Conservation (phyloP, 2,329 filamentous ascomycete species). For the Curvularia spicifera region DNA sequence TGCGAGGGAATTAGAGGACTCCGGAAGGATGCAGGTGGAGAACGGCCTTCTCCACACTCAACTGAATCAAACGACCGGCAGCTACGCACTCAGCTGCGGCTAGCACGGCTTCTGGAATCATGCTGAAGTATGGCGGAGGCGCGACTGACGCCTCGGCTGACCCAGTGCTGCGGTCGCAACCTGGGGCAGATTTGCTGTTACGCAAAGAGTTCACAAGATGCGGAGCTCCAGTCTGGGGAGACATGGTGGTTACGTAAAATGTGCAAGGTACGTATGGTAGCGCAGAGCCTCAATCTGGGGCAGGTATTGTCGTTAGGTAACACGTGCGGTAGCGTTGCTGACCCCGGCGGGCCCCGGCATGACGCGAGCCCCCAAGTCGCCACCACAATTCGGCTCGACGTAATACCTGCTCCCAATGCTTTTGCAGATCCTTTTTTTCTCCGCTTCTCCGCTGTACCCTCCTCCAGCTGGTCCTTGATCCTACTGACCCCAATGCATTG, state of each 20-base stretch:
- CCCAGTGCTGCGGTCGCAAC: conserved; percentile 12
- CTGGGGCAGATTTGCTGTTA: conserved; percentile 17
- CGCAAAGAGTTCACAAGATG: conserved; percentile 5
- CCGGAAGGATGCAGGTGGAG: conserved; percentile 4
- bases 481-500: conserved; percentile 42
- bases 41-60: background rate
- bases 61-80: background rate
- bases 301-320: conserved; percentile 11
- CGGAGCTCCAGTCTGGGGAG: conserved; percentile 10
- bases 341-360: conserved; percentile 1
- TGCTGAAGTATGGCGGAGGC: background rate
- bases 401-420: conserved; percentile 38
- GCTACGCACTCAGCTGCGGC: background rate
- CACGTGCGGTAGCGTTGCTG: conserved; percentile 6
- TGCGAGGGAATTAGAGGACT: too few species aligned
- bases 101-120: conserved; percentile 9
- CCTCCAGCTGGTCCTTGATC: conserved; percentile 50
- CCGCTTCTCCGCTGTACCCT: conserved; percentile 56
- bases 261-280: conserved; percentile 4
- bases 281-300: conserved; percentile 11
- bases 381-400: conserved; percentile 28
- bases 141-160: conserved; percentile 5
- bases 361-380: background rate
- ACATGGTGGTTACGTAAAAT: conserved; percentile 10
- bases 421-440: conserved; percentile 47